Percentiles rank a stretch among this genome's conserved stretches.
phyloP scores from a whole-genome alignment of 441 rosid genomes.

The Euphorbia celastroides region DNA sequence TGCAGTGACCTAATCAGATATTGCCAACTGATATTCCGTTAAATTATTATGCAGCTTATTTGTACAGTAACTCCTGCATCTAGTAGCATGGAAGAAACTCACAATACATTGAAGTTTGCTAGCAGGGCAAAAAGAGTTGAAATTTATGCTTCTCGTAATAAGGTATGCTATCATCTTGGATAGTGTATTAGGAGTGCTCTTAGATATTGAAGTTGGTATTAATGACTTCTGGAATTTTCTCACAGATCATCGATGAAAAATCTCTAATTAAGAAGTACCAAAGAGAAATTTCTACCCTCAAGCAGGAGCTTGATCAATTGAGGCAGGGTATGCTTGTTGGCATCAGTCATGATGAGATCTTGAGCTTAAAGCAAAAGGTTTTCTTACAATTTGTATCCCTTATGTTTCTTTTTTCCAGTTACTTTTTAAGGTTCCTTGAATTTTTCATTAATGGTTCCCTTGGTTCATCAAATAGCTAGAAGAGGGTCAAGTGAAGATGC shows the following conservation, averaged over 20 bases:
- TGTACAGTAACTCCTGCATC: conserved; percentile 95
- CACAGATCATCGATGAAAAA: conserved; percentile 88
- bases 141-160: conserved; percentile 79
- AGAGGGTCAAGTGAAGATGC: conserved; percentile 86
- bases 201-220: conserved; percentile 13
- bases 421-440: conserved; percentile 12
- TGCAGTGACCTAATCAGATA: neutral
- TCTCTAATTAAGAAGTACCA: conserved; percentile 91
- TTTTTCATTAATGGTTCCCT: conserved; percentile 24
- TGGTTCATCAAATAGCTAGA: conserved; percentile 67
- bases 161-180: conserved; percentile 51
- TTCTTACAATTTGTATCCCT: conserved; percentile 13
- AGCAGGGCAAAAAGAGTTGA: conserved; percentile 85
- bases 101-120: conserved; percentile 91
- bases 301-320: conserved; percentile 79
- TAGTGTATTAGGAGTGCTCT: conserved; percentile 17
- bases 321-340: conserved; percentile 56
- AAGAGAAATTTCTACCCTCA: conserved; percentile 73
- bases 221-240: conserved; percentile 5
- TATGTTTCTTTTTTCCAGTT: conserved; percentile 9
- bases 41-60: conserved; percentile 56
- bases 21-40: conserved; percentile 24
- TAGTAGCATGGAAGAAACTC: conserved; percentile 89
- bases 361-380: too few relatives aligned
- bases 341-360: too few relatives aligned